Base-by-base conservation (phyloP, 2,329 filamentous ascomycete genomes). In the Talaromyces sp. region DNA sequence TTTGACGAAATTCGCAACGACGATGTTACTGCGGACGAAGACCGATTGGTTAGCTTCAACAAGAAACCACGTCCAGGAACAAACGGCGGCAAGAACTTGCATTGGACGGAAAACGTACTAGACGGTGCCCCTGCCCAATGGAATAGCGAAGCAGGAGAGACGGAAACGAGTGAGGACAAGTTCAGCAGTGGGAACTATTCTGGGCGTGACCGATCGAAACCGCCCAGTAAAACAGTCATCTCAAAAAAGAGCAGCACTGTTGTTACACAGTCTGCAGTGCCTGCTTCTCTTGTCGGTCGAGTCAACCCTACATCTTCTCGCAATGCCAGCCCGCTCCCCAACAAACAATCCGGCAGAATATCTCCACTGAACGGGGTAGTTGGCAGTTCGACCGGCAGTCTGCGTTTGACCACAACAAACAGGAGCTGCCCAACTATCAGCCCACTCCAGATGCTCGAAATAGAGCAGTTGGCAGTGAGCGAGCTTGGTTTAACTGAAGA, bases 1-100 rank as follows among this genome's bases (percentile, higher is more conserved):
- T 99, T 99, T 72, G 90, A 94, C 66, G 89, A 97, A 75, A 95
- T 98, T 75, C 85, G 91, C 63, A 91, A 90, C 67, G 91, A 96
- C 61, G 94, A 98, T 69, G 88, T 87, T 33, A 87, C 94, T 8
- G 91, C 93, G n/a, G 93, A 96, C 61, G 89, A 93, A 59, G 91
- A 91, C 66, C 88, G 94, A n/a, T 78, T 99, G 44, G 93, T 97
- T 36, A 89, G 90, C 60, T 92, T 96, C 77, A 98, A 98, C 73
- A 86, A 91, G 36, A 67, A 81, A 76, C 62, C 81, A 80, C 28
- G 73, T 66, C 87, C 89, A 4, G 89, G 88, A 14, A 92, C 89
- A 0, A 85, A 86, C 36, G 87, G 88, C 0, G 93, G 93, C 44
- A 96, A 96, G 78, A 98, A 98, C 69, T 78, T 96, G 34, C 93